A percentile compares a stretch with the other conserved stretches of the same genome.
Evolutionary conservation across 2,329 filamentous ascomycete species (phyloP).

Genomic region (Talaromyces sp.): DNA sequence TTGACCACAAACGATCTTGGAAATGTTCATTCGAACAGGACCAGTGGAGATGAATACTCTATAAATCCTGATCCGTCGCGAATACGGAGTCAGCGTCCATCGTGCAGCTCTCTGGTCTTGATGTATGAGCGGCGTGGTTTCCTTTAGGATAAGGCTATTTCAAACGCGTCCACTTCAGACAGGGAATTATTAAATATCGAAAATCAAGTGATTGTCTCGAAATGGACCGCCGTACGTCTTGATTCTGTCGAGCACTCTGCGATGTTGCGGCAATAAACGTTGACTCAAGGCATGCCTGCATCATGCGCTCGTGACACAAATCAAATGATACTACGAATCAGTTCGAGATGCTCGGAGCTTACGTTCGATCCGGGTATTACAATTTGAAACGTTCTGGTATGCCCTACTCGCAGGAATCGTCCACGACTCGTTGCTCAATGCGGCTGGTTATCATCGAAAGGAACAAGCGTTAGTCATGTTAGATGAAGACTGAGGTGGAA

Average conservation of each 20-base stretch:
- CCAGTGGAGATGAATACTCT: neutral
- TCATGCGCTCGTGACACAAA: neutral
- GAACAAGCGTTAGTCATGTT: neutral
- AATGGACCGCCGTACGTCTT: neutral
- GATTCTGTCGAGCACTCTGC: neutral
- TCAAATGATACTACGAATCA: neutral
- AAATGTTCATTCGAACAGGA: neutral
- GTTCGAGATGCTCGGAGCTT: neutral
- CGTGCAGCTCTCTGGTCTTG: neutral
- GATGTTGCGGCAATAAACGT: neutral
- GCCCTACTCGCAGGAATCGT: neutral
- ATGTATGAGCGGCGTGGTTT: neutral
- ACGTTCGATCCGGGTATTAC: neutral
- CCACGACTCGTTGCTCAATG: neutral
- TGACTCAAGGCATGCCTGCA: neutral
- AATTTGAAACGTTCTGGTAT: neutral
- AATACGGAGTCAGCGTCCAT: neutral
- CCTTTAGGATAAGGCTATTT: neutral
- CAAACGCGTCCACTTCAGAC: neutral
- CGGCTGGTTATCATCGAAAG: neutral
- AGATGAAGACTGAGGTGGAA: neutral
- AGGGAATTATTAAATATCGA: neutral
- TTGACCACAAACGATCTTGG: neutral
- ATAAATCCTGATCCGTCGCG: neutral
- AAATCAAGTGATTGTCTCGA: neutral